Evolutionary conservation across 306 rosid species (phyloP), one percentile per base, ranked within the genome.

Genomic region (Senna siamea): DNA sequence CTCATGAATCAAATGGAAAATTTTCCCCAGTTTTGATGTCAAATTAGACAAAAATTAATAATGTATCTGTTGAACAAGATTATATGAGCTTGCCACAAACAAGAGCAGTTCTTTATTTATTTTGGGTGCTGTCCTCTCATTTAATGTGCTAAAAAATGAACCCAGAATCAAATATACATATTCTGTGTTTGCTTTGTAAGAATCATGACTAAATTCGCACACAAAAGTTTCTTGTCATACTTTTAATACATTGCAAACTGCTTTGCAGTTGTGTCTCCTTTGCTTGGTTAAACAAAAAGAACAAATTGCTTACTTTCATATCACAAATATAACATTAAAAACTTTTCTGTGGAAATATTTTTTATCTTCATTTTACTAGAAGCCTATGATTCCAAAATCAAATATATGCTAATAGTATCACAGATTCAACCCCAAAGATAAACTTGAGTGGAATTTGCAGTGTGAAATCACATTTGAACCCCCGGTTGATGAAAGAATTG

Each of bases 161-260:
- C 9, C 60, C 30, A 28, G 52, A 66, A 73, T 18, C 18, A 28
- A 58, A 44, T 13, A 11, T 13, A 23, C 34, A 28, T 73, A 20
- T 66, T 40, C 43, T 5, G n/a, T 48, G 32, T 47, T 34, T 19
- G n/a, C n/a, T n/a, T n/a, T n/a, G n/a, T n/a, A n/a, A n/a, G n/a
- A n/a, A 44, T 72, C 51, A 53, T 28, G 4, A 73, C 74, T 78
- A 30, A 67, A 55, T 53, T n/a, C n/a, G n/a, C n/a, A n/a, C 28
- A 51, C 8, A 34, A 11, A 58, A 53, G 40, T 13, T 5, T 59
- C 58, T 38, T 22, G 19, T 51, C 17, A 4, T 40, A 15, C 22
- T 64, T 61, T 61, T 43, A 18, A 18, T 57, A 30, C 48, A 62
- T 35, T 47, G 53, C 40, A 63, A 41, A 32, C 23, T 35, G 26